Conservation (phyloP, 257 asterid species). For the Salvia splendens region DNA sequence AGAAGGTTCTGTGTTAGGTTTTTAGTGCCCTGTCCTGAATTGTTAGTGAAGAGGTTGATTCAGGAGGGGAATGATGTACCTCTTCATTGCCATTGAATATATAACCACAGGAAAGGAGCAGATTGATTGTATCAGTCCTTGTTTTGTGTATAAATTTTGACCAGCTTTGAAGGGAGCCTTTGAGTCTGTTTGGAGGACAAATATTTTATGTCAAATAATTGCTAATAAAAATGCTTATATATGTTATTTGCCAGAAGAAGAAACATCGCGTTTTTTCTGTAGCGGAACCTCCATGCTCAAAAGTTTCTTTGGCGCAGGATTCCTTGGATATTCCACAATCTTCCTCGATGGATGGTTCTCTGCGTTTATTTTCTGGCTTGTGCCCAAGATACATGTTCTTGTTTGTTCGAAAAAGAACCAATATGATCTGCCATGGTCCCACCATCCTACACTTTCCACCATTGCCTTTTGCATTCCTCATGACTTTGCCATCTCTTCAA, state of each 20-base stretch:
- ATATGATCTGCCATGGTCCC: conserved; percentile 87
- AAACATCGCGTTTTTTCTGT: conserved; percentile 44
- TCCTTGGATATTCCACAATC: conserved; percentile 87
- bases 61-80: conserved; percentile 2
- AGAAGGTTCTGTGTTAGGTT: background rate
- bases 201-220: conserved; percentile 26
- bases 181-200: conserved; percentile 30
- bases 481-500: conserved; percentile 87
- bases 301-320: conserved; percentile 99
- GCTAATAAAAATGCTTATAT: conserved; percentile 34
- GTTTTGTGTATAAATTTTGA: background rate
- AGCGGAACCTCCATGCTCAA: conserved; percentile 73
- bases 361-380: conserved; percentile 90
- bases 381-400: conserved; percentile 82
- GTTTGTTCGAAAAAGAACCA: conserved; percentile 78
- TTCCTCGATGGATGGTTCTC: conserved; percentile 91
- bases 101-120: conserved; percentile 24
- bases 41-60: conserved; percentile 16
- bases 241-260: conserved; percentile 47
- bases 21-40: conserved; percentile 18
- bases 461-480: conserved; percentile 94
- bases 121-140: conserved; percentile 12
- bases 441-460: conserved; percentile 79
- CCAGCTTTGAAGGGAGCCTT: conserved; percentile 36
- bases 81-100: conserved; percentile 16